These are phyloP conservation scores for Sclerospora graminicola DNA, from an alignment of 352 stramenopile genomes.

Conservation along the genomic window DNA sequence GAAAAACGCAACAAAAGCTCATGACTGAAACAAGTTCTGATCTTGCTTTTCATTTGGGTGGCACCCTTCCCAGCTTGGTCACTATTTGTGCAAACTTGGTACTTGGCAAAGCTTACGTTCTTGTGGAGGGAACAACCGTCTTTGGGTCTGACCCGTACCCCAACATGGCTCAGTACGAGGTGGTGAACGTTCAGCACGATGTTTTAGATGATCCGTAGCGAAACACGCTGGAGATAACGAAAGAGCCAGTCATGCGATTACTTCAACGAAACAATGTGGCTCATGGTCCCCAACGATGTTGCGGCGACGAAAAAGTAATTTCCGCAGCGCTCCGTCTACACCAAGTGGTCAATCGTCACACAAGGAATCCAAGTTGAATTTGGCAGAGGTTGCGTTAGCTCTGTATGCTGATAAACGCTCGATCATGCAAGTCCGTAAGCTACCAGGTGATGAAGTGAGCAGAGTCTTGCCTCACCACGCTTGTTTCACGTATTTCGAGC, in stretches of 20 bases:
- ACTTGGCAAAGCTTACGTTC: no score
- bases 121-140: no score
- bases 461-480: conserved; percentile 20
- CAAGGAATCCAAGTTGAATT: conserved; percentile 3
- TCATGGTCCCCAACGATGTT: conserved; percentile 36
- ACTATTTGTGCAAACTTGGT: no score
- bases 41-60: no score
- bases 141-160: no score
- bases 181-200: no score
- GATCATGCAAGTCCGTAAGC: conserved; percentile 22
- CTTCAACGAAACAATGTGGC: conserved; percentile 16
- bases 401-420: conserved; percentile 14
- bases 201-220: conserved; percentile 3
- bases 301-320: conserved; percentile 14
- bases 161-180: no score
- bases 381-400: conserved; percentile 6
- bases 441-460: conserved; percentile 11
- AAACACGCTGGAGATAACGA: conserved; percentile 4
- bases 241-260: not conserved
- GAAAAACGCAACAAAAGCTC: no score
- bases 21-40: no score
- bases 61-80: no score
- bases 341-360: conserved; percentile 3
- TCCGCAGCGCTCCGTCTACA: conserved; percentile 16
- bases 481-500: conserved; percentile 18